Base-by-base conservation (phyloP, 1,139 yeast genomes). In the Geotrichum fermentans region DNA sequence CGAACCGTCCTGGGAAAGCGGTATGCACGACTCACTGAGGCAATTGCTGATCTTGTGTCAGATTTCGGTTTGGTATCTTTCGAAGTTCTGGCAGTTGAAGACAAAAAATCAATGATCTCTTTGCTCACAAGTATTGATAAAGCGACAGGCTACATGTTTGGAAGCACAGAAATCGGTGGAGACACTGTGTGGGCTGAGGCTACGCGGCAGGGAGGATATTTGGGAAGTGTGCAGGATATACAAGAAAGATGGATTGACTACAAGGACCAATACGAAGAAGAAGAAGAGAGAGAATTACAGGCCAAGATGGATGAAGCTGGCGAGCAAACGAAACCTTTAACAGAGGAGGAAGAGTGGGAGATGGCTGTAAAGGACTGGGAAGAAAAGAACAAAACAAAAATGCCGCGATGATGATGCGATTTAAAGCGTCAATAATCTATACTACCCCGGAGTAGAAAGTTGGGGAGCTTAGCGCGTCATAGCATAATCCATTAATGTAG, bases 121-220 rank as follows among this genome's bases (percentile, higher is more conserved):
- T 66, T 94, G 33, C 73, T 92, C 48, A 75, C 84, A 14, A 73
- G 79, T 1, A 79, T 94, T 13, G 99, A 94, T 63, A 88, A 85
- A 62, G 94, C 97, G 1, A 86, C 83, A 58, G 99, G 99, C 0
- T 94, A 94, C 63, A 77, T 86, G 57, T 89, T 87, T 70, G 99
- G 99, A 0, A 71, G 89, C 2, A 84, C 89, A 30, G 99, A 94
- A 58, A 74, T 90, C 13, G 96, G 97, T 2, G 97, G 97, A 16
- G 99, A 94, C 63, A 78, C 94, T 0, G 81, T 92, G 2, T 94
- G 98, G 98, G 85, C 90, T 14, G 96, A 90, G 58, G 96, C 97
- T 0, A 78, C 92, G 0, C 74, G 98, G 55, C 92, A 86, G 58
- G 80, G 82, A 4, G 86, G 89, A 1, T 67, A 71, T 47, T 55